Evolutionary conservation across 805 yeast species (phyloP).

Genomic region (Debaryomyces hansenii): DNA sequence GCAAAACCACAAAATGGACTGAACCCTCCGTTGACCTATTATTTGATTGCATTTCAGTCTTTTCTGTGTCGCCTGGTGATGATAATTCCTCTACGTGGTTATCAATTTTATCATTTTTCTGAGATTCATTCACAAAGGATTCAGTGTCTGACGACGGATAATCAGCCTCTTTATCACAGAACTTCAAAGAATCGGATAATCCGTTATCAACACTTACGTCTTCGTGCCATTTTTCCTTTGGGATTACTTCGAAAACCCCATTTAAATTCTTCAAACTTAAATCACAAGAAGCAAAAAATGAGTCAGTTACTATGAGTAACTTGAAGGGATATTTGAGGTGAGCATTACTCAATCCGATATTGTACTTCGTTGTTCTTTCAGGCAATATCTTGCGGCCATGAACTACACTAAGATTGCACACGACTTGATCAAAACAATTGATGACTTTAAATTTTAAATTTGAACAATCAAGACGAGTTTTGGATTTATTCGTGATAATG

Average conservation of each 20-base stretch:
- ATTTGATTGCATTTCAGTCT: not conserved
- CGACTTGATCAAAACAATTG: slow-evolving; percentile 26
- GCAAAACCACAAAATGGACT: slow-evolving; percentile 29
- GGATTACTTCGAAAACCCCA: slow-evolving; percentile 14
- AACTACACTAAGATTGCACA: slow-evolving; percentile 28
- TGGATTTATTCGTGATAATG: slow-evolving; percentile 28
- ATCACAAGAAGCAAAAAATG: slow-evolving; percentile 17
- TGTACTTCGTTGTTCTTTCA: slow-evolving; percentile 30
- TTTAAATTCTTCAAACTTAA: slow-evolving; percentile 22
- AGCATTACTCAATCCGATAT: slow-evolving; percentile 28
- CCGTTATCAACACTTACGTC: not conserved
- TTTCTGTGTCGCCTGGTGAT: not conserved
- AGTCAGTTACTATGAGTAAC: slow-evolving; percentile 23
- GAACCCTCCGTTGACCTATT: slow-evolving; percentile 14
- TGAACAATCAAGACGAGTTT: slow-evolving; percentile 25
- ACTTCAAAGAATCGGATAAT: not conserved
- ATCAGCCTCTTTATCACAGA: not conserved
- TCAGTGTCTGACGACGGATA: not conserved
- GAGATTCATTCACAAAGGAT: not conserved
- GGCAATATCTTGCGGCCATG: slow-evolving; percentile 33
- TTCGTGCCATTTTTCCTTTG: not conserved
- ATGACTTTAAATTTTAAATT: slow-evolving; percentile 28
- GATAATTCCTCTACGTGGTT: not conserved
- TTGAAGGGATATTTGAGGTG: slow-evolving; percentile 36
- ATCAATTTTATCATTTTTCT: not conserved